These are phyloP conservation scores for Lolium perenne DNA, from an alignment of 176 grass and related monocot species.

Conservation along the genomic window DNA sequence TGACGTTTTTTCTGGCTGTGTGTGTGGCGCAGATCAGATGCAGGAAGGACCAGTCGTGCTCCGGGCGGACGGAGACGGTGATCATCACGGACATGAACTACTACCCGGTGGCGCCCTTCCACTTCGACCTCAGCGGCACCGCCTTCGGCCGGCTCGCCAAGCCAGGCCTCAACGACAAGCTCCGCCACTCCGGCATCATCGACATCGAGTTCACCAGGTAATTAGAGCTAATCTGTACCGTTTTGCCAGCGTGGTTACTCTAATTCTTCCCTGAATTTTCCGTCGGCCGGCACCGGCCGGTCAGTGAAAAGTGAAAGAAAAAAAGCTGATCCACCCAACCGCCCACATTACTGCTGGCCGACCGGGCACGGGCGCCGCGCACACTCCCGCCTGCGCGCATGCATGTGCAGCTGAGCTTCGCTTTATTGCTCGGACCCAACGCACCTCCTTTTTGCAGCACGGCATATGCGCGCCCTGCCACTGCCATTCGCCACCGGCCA, in stretches of 20 bases:
- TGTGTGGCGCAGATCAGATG: constrained; percentile 55
- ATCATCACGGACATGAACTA: constrained; percentile 86
- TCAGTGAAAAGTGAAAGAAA: not conserved
- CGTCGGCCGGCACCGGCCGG: no score
- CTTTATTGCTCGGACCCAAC: constrained; percentile 39
- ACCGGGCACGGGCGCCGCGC: constrained; percentile 15
- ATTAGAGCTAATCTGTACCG: not conserved
- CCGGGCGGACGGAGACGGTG: constrained; percentile 61
- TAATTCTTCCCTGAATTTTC: not conserved
- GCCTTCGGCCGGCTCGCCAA: constrained; percentile 76
- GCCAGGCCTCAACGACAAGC: constrained; percentile 70
- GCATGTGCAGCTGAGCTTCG: constrained; percentile 46
- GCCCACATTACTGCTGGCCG: constrained; percentile 41
- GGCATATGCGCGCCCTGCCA: constrained; percentile 23
- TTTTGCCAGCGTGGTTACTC: not conserved
- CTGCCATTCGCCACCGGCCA: constrained; percentile 42
- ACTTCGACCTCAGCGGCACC: constrained; percentile 90
- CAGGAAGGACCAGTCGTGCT: constrained; percentile 53
- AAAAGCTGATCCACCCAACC: constrained; percentile 8
- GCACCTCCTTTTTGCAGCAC: constrained; percentile 23
- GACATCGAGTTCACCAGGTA: constrained; percentile 81
- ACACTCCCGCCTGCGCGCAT: not conserved
- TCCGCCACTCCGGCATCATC: constrained; percentile 87
- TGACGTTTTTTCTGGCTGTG: not conserved
- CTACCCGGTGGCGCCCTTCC: constrained; percentile 61